Percentiles rank a stretch among this genome's conserved stretches.
phyloP scores from a whole-genome alignment of 2,329 filamentous ascomycete species.

The Aspergillus chevalieri region DNA sequence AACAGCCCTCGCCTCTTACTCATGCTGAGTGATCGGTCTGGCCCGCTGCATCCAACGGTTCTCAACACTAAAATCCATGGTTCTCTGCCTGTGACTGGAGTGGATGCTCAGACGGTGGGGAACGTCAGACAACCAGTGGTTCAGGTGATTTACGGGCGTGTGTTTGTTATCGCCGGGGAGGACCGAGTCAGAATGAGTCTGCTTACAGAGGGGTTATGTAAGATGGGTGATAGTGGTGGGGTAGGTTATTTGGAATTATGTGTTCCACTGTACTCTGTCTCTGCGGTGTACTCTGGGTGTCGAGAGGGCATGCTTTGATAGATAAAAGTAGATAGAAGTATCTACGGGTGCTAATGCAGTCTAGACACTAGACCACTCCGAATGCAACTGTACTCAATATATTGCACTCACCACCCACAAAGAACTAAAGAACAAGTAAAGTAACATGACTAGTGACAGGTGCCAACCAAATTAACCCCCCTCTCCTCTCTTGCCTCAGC shows the following conservation, averaged over 20 bases:
- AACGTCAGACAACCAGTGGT: not conserved
- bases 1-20: not conserved
- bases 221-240: too few relatives aligned
- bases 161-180: not conserved
- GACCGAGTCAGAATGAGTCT: not conserved
- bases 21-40: not conserved
- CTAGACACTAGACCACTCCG: too few relatives aligned
- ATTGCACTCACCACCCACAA: too few relatives aligned
- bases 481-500: not conserved
- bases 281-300: not conserved
- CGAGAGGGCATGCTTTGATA: not conserved
- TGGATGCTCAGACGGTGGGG: not conserved
- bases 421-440: not conserved
- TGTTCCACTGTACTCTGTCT: too few relatives aligned
- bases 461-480: not conserved
- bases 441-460: not conserved
- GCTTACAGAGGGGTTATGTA: too few relatives aligned
- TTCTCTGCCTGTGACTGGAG: not conserved
- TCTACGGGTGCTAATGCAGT: not conserved
- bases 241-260: too few relatives aligned
- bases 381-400: too few relatives aligned
- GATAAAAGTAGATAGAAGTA: not conserved
- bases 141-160: not conserved
- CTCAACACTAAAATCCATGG: not conserved
- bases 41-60: not conserved